Evolutionary conservation across 345 rosid genomes (phyloP).

Genomic region (Brassica incana): DNA sequence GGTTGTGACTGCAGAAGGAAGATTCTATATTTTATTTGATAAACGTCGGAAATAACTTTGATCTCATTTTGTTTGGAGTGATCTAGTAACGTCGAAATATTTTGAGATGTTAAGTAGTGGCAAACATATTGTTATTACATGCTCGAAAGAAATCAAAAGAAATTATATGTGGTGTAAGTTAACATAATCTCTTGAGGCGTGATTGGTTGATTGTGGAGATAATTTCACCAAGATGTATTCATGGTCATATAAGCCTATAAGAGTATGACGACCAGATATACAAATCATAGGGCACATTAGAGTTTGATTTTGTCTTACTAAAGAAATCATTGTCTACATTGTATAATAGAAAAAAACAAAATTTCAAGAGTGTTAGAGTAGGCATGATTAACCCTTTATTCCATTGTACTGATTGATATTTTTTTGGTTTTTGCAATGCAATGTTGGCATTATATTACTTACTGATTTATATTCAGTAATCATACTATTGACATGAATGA

Average conservation of each 20-base stretch:
- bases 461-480: slow-evolving; percentile 7
- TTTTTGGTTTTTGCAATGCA: slow-evolving; percentile 17
- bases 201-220: slow-evolving; percentile 24
- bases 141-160: background rate
- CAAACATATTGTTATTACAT: background rate
- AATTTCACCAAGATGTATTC: slow-evolving; percentile 19
- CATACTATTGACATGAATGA: slow-evolving; percentile 20
- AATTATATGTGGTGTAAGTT: background rate
- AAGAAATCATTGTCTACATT: slow-evolving; percentile 3
- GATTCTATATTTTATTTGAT: background rate
- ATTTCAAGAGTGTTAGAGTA: slow-evolving; percentile 34
- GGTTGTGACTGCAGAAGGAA: slow-evolving; percentile 1
- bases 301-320: slow-evolving; percentile 23
- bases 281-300: slow-evolving; percentile 25
- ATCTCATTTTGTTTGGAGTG: slow-evolving; percentile 1
- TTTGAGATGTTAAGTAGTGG: background rate
- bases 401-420: slow-evolving; percentile 12
- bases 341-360: slow-evolving; percentile 10
- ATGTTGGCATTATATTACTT: slow-evolving; percentile 32
- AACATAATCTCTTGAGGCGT: background rate
- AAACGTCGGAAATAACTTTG: background rate
- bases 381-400: slow-evolving; percentile 32
- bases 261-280: slow-evolving; percentile 20
- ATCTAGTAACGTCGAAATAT: background rate
- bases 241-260: slow-evolving; percentile 30